phyloP scores from a whole-genome alignment of 169 alveolate genomes.

The Perkinsus marinus region DNA sequence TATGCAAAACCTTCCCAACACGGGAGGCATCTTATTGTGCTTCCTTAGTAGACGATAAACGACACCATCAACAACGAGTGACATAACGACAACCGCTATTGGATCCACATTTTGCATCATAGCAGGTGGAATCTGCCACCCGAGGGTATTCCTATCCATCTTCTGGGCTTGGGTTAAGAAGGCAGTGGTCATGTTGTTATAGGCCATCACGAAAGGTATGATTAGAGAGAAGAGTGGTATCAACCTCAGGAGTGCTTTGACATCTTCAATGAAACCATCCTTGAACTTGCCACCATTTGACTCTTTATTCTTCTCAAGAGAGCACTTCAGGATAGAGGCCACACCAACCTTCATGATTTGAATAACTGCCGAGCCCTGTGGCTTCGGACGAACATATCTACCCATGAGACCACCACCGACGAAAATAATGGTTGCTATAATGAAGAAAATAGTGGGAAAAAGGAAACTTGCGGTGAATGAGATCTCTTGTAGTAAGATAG shows the following conservation, averaged over 20 bases:
- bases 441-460: neutral
- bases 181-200: neutral
- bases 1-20: neutral
- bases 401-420: neutral
- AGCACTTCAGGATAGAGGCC: neutral
- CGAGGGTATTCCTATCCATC: neutral
- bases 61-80: neutral
- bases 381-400: neutral
- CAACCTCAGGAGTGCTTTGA: neutral
- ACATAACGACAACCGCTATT: neutral
- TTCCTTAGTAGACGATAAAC: neutral
- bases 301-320: neutral
- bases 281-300: neutral
- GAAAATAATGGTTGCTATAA: neutral
- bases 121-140: neutral
- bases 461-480: neutral
- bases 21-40: neutral
- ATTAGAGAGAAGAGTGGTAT: neutral
- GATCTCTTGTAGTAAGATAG: neutral
- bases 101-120: neutral
- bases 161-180: neutral
- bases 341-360: neutral
- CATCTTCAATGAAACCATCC: neutral
- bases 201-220: neutral
- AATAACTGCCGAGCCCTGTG: neutral